These are phyloP conservation scores for Lagerstroemia fauriei DNA, from an alignment of 441 rosid genomes.

Conservation along the genomic window DNA sequence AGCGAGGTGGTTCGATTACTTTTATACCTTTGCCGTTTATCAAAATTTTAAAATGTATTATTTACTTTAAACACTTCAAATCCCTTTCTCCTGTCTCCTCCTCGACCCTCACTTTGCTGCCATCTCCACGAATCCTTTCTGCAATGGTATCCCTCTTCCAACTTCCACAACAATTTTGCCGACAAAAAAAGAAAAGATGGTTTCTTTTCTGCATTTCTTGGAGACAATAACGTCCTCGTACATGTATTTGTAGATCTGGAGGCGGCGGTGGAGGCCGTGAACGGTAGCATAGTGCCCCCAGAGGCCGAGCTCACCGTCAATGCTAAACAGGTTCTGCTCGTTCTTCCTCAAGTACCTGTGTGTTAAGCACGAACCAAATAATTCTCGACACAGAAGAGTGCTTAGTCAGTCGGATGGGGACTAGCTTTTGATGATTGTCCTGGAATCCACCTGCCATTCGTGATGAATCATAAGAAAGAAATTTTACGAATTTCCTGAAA, in stretches of 20 bases:
- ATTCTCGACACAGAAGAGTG: slow-evolving; percentile 46
- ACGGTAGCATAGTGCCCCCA: slow-evolving; percentile 63
- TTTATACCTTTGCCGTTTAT: too few species aligned
- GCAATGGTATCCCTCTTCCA: too few species aligned
- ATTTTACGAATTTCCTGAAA: too few species aligned
- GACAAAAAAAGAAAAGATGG: too few species aligned
- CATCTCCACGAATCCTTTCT: too few species aligned
- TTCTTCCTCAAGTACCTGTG: slow-evolving; percentile 67
- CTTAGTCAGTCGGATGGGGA: slow-evolving; percentile 52
- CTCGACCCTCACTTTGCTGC: too few species aligned
- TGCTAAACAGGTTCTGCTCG: slow-evolving; percentile 74
- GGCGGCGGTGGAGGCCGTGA: slow-evolving; percentile 59
- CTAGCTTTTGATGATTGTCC: slow-evolving; percentile 33
- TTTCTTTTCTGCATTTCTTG: slow-evolving; percentile 70
- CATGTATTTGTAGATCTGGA: slow-evolving; percentile 91
- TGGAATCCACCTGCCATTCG: slow-evolving; percentile 47
- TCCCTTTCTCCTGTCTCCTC: too few species aligned
- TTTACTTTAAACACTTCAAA: too few species aligned
- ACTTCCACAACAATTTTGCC: too few species aligned
- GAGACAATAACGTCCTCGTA: slow-evolving; percentile 80
- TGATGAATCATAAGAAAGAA: not conserved
- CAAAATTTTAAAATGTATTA: too few species aligned
- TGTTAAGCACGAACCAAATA: slow-evolving; percentile 57
- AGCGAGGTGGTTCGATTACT: too few species aligned
- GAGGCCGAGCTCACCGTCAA: slow-evolving; percentile 59